Evolutionary conservation across 768 basidiomycete genomes (phyloP).

Genomic region (Leccinum incarnatum): DNA sequence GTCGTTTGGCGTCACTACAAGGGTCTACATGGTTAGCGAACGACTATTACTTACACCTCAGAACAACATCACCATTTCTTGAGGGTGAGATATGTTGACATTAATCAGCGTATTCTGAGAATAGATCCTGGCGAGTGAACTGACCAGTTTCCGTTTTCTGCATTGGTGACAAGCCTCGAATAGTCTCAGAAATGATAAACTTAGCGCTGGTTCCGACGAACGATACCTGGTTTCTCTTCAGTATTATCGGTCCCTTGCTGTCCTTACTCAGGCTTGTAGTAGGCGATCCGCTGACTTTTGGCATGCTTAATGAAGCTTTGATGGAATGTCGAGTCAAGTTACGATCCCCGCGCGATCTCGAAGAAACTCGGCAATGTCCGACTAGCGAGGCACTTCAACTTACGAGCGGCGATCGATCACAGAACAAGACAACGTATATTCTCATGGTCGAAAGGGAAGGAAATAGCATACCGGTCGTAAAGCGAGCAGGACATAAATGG

Average conservation of each 20-base stretch:
- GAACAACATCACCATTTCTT: slow-evolving; percentile 56
- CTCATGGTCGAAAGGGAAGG: slow-evolving; percentile 28
- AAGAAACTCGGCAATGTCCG: neutral
- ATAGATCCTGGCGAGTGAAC: slow-evolving; percentile 20
- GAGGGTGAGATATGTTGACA: neutral
- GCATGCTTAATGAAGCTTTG: slow-evolving; percentile 31
- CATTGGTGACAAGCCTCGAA: slow-evolving; percentile 52
- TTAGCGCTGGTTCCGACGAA: neutral
- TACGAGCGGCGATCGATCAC: neutral
- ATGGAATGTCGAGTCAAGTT: neutral
- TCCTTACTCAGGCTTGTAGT: slow-evolving; percentile 1
- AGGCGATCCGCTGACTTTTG: slow-evolving; percentile 30
- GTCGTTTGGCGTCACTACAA: slow-evolving; percentile 67
- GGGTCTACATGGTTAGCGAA: slow-evolving; percentile 1
- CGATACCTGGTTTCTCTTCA: slow-evolving; percentile 28
- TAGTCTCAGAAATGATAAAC: neutral
- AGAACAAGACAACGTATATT: slow-evolving; percentile 39
- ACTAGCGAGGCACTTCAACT: neutral
- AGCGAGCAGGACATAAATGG: slow-evolving; percentile 69
- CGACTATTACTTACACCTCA: neutral
- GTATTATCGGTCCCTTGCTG: neutral
- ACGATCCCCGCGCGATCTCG: neutral
- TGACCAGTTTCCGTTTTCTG: slow-evolving; percentile 68
- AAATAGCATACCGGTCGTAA: slow-evolving; percentile 60
- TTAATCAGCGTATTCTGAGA: slow-evolving; percentile 17